Evolutionary conservation across 106 monocot genomes (phyloP), one percentile per base, ranked within the genome.

Genomic region (Cymbidium sinense): DNA sequence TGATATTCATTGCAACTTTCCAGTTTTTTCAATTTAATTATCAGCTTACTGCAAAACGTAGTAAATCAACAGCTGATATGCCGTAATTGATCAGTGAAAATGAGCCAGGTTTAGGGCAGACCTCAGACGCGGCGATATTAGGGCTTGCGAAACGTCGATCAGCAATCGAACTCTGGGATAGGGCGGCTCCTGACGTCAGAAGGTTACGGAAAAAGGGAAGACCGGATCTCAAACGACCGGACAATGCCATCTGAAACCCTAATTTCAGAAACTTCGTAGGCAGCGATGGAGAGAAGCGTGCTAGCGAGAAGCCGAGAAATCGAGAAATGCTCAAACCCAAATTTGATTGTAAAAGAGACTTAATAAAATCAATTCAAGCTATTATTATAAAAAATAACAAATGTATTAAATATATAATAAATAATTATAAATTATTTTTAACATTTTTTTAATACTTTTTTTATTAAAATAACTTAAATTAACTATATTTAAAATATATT

Each of bases 151-250:
- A 29, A 17, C 44, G 7, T 19, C 5, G 75, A 78, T 65, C 75
- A 52, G 67, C 37, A 50, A 51, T 10, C 51, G 52, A 28, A 5
- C 79, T 20, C 5, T 29, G 78, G 62, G 74, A 21, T 44, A 62
- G 58, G 34, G 34, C 43, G 20, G 83, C 37, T 73, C 79, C 81
- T 29, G 81, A 61, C 43, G 61, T 64, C 31, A 82, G 34, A 52
- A 86, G 15, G 17, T 29, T 65, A 17, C 70, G 69, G 83, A 90
- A 51, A 64, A 86, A 58, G 51, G 82, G 75, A 43, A 86, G 33
- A n/a, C 62, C 54, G 33, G 91, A 91, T 78, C 88, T 58, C 65
- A 75, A 50, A 47, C 75, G 75, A 18, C 50, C 75, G 23, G 75
- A 51, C 18, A 75, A 18, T 33, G 75, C 75, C 75, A 75, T 75